Conservation (phyloP, 345 rosid species). For the Eutrema heterophyllum region DNA sequence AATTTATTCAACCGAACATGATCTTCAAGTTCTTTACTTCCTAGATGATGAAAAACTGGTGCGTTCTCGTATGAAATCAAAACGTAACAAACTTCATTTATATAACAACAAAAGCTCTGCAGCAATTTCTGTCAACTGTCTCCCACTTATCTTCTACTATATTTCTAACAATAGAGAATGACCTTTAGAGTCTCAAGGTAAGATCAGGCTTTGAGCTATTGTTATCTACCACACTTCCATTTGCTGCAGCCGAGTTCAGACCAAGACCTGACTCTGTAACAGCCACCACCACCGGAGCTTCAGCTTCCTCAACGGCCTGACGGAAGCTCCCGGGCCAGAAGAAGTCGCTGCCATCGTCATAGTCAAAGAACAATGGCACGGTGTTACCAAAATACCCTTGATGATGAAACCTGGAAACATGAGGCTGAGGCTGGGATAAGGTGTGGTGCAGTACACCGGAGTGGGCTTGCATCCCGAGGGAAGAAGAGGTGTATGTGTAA, state of each 20-base stretch:
- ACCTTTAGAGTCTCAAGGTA: slow-evolving; percentile 66
- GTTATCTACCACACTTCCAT: slow-evolving; percentile 26
- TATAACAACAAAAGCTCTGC: slow-evolving; percentile 14
- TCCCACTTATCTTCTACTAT: slow-evolving; percentile 18
- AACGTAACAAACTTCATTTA: slow-evolving; percentile 14
- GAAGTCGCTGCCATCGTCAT: slow-evolving; percentile 47
- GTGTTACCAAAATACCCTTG: slow-evolving; percentile 51
- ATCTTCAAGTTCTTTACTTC: not conserved
- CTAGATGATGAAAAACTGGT: not conserved
- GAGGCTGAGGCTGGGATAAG: slow-evolving; percentile 39
- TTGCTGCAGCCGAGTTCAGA: slow-evolving; percentile 32
- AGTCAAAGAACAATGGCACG: slow-evolving; percentile 57
- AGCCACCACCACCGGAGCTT: slow-evolving; percentile 19
- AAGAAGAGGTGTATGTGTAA: slow-evolving; percentile 69
- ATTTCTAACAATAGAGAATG: not conserved
- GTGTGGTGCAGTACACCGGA: slow-evolving; percentile 50
- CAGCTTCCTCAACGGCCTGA: slow-evolving; percentile 42
- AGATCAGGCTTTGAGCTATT: slow-evolving; percentile 64
- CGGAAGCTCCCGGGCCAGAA: slow-evolving; percentile 94
- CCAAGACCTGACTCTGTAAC: slow-evolving; percentile 35
- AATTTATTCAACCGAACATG: not conserved
- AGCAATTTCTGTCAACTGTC: not conserved
- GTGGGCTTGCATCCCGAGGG: slow-evolving; percentile 88
- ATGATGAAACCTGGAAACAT: slow-evolving; percentile 58
- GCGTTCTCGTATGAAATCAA: not conserved